Evolutionary conservation across 2,329 filamentous ascomycete species (phyloP).

Genomic region (Diplodia mutila): DNA sequence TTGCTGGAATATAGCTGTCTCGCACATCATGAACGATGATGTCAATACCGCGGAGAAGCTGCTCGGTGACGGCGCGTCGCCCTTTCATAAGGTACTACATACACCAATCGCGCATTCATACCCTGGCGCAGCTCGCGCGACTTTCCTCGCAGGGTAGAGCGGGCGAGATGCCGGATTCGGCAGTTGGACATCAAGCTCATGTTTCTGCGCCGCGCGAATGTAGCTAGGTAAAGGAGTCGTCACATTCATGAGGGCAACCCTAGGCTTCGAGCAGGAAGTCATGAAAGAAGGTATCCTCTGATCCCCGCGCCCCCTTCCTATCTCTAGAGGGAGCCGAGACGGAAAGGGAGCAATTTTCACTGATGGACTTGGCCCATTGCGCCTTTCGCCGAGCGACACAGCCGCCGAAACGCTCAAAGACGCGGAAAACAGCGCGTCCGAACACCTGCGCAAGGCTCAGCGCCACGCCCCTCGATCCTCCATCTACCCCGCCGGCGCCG

Average conservation of each 20-base stretch:
- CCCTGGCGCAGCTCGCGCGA: background rate
- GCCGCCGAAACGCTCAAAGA: constrained; percentile 72
- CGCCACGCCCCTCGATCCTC: constrained; percentile 44
- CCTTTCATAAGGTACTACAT: constrained; percentile 73
- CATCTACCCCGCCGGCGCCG: constrained; percentile 81
- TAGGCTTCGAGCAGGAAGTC: constrained; percentile 89
- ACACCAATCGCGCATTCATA: constrained; percentile 2
- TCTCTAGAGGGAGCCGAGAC: background rate
- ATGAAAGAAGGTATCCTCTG: constrained; percentile 69
- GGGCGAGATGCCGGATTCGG: background rate
- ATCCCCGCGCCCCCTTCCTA: background rate
- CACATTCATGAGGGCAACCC: constrained; percentile 80
- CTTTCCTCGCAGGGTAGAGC: background rate
- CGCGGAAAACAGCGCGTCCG: constrained; percentile 75
- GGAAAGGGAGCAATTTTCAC: background rate
- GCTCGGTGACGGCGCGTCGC: constrained; percentile 72
- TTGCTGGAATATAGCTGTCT: constrained; percentile 55
- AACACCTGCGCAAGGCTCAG: constrained; percentile 75
- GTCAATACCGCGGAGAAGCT: constrained; percentile 79
- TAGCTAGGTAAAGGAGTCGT: constrained; percentile 79
- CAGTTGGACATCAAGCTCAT: constrained; percentile 2
- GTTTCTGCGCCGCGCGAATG: constrained; percentile 2
- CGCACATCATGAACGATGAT: constrained; percentile 85
- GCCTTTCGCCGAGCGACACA: constrained; percentile 31
- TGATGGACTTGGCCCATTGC: background rate